Conservation (phyloP, 495 filamentous ascomycete genomes). For the Penicillium egyptiacum region DNA sequence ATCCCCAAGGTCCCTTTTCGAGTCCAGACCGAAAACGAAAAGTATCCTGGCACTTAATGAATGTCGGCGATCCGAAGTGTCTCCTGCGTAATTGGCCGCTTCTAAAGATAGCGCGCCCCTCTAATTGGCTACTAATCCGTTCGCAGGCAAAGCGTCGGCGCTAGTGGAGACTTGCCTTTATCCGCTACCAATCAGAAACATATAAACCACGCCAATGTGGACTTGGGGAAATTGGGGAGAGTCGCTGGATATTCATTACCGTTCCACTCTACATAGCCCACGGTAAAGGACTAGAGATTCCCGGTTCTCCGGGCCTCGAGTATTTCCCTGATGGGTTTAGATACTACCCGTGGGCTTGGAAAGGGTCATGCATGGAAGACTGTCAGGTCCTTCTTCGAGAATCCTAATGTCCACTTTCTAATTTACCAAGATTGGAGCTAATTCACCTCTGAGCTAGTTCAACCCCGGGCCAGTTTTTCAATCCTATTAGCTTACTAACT, state of each 20-base stretch:
- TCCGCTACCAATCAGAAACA: conserved; percentile 23
- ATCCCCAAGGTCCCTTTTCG: not conserved
- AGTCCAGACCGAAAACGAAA: conserved; percentile 15
- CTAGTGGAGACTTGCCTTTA: conserved; percentile 18
- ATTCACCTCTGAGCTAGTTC: too few species aligned
- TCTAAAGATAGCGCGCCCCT: conserved; percentile 14
- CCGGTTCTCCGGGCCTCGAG: not conserved
- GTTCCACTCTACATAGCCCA: conserved; percentile 5
- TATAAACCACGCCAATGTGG: conserved; percentile 1
- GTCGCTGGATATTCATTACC: conserved; percentile 6
- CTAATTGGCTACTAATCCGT: conserved; percentile 9
- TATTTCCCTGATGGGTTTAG: conserved; percentile 10
- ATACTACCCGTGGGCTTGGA: conserved; percentile 14
- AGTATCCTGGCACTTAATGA: conserved; percentile 14
- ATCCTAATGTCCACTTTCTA: conserved; percentile 11
- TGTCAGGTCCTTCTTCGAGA: conserved; percentile 31
- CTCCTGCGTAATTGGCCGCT: conserved; percentile 24
- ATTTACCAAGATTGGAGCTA: not conserved
- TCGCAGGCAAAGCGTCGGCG: conserved; percentile 17
- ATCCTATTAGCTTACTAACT: not conserved
- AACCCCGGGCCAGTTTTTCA: not conserved
- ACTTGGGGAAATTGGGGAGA: conserved; percentile 20
- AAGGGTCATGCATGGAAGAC: conserved; percentile 34
- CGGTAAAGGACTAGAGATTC: conserved; percentile 2
- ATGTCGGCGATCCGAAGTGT: conserved; percentile 15